These are phyloP conservation scores for Tolypocladium pustulatum DNA, from an alignment of 2,329 filamentous ascomycete genomes.

Conservation along the genomic window DNA sequence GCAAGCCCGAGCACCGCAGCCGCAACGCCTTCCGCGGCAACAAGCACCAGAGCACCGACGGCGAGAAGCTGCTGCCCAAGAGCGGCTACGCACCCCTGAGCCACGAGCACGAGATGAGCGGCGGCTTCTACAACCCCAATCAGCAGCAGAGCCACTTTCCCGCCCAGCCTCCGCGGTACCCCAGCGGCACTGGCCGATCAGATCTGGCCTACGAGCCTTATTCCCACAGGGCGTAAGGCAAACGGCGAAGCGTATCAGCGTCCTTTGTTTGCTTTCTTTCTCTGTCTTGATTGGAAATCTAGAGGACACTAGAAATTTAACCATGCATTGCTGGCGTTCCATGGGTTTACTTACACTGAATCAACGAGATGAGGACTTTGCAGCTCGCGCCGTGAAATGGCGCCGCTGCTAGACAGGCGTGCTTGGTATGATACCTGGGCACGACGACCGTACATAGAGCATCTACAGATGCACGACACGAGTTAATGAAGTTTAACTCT, in stretches of 20 bases:
- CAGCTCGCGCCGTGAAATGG: neutral
- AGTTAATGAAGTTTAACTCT: neutral
- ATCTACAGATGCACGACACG: slow-evolving; percentile 3
- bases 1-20: slow-evolving; percentile 39
- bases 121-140: slow-evolving; percentile 27
- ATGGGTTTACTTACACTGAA: neutral
- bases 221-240: slow-evolving; percentile 42
- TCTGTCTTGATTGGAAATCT: neutral
- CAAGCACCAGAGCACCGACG: slow-evolving; percentile 23
- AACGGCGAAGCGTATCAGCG: neutral
- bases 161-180: slow-evolving; percentile 23
- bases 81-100: slow-evolving; percentile 27
- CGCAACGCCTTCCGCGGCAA: slow-evolving; percentile 18
- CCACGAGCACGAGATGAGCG: slow-evolving; percentile 24
- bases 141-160: slow-evolving; percentile 5
- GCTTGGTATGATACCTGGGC: neutral
- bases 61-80: slow-evolving; percentile 41
- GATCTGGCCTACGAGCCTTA: slow-evolving; percentile 55
- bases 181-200: slow-evolving; percentile 31
- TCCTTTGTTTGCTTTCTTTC: neutral
- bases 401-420: neutral
- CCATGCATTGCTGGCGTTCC: neutral
- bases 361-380: neutral
- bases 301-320: neutral
- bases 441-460: slow-evolving; percentile 1